Percentiles rank a stretch among this genome's conserved stretches.
Conservation (phyloP, 2,329 filamentous ascomycete species). For the Tolypocladium tropicale region DNA sequence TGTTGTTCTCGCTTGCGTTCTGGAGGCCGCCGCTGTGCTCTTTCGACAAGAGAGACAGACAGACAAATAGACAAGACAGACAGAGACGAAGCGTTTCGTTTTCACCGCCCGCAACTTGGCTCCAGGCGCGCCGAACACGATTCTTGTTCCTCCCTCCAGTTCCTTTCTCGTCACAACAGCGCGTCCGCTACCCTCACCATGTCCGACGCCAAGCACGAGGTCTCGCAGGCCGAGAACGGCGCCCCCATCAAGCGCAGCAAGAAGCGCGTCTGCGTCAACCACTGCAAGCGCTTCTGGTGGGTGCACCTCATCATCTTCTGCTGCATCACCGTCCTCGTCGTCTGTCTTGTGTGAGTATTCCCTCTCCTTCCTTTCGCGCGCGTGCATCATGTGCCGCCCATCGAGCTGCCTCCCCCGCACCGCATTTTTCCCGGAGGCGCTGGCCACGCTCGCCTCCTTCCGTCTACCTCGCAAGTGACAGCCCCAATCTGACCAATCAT, state of each 20-base stretch:
- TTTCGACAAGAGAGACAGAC: background rate
- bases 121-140: background rate
- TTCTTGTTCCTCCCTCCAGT: background rate
- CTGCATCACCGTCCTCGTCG: constrained; percentile 40
- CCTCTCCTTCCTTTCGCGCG: background rate
- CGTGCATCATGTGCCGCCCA: background rate
- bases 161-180: background rate
- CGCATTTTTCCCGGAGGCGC: background rate
- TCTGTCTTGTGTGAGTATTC: constrained; percentile 47
- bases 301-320: constrained; percentile 41
- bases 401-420: background rate
- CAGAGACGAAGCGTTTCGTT: background rate
- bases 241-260: constrained; percentile 17
- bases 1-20: background rate
- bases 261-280: constrained; percentile 30
- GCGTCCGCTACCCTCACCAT: constrained; percentile 12
- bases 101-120: background rate
- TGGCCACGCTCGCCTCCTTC: background rate
- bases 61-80: too few relatives aligned
- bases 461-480: background rate
- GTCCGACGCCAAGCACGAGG: constrained; percentile 25
- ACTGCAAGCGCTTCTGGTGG: constrained; percentile 53
- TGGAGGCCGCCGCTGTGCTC: constrained; percentile 1
- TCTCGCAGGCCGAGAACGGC: constrained; percentile 23
- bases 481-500: background rate